Evolutionary conservation across 306 rosid species (phyloP), one percentile per base, ranked within the genome.

Genomic region (Corylus heterophylla): DNA sequence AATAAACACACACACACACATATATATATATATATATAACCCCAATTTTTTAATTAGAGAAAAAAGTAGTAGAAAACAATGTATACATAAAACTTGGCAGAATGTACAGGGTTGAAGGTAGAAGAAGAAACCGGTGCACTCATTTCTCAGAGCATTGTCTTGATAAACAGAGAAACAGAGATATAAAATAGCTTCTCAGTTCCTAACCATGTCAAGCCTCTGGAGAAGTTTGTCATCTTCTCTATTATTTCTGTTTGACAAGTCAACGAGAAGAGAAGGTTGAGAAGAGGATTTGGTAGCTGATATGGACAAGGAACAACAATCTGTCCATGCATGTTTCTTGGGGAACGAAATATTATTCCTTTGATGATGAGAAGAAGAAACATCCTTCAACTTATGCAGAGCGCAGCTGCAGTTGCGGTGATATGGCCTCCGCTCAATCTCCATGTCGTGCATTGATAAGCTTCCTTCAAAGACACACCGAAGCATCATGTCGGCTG

Each of bases 331-430:
- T 62, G 89, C 69, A 4, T 39, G 71, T 69, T 76, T 89, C 78
- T 51, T 88, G 69, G 81, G 83, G 75, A 85, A 90, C 0, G 91
- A 85, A 25, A 90, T 20, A 22, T 5, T 67, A 58, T 59, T 81
- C 9, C 35, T 31, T 31, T 31, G 35, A 31, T 80, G 84, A 0
- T 51, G 82, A 81, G 84, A 62, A 81, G 84, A 62, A 52, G 84
- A 83, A 27, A 35, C 39, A 12, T 8, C 76, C 64, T 84, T 89
- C 54, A 76, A 58, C 22, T 81, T 87, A 76, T 92, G 97, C 69
- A 94, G 80, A 25, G 90, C 90, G 68, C 98, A 94, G 12, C 89
- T 82, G 76, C 98, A 94, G 54, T 92, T 86, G 54, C 92, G 93
- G 62, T 94, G 95, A 83, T 89, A 90, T 42, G 98, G 97, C 78